Percentiles rank a stretch among this genome's conserved stretches.
Conservation (phyloP, 2,329 filamentous ascomycete species). For the Apiospora rasikravindrae region DNA sequence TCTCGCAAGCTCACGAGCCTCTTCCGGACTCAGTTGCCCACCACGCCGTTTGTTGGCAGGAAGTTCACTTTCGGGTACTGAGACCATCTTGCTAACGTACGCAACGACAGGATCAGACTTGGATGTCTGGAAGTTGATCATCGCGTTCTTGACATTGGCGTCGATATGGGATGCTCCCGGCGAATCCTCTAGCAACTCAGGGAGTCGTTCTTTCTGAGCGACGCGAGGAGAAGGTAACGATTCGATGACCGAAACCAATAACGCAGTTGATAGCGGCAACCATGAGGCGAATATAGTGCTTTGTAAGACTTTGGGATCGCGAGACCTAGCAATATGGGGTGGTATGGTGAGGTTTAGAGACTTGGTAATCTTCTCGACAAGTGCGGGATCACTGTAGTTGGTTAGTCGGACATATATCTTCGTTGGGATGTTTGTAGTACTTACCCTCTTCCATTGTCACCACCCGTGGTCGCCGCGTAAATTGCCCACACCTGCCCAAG, state of each 20-base stretch:
- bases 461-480: slow-evolving; percentile 87
- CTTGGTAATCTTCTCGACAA: slow-evolving; percentile 95
- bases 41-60: slow-evolving; percentile 79
- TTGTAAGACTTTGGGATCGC: slow-evolving; percentile 82
- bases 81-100: slow-evolving; percentile 98
- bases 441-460: slow-evolving; percentile 80
- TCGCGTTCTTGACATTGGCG: slow-evolving; percentile 73
- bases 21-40: slow-evolving; percentile 81
- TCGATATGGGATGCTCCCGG: slow-evolving; percentile 78
- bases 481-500: slow-evolving; percentile 96
- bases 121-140: slow-evolving; percentile 77
- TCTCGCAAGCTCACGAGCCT: slow-evolving; percentile 85
- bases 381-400: slow-evolving; percentile 66
- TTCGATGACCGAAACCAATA: slow-evolving; percentile 93
- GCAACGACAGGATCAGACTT: slow-evolving; percentile 81
- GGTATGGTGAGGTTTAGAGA: slow-evolving; percentile 84
- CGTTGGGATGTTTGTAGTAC: slow-evolving; percentile 45
- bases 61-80: slow-evolving; percentile 89
- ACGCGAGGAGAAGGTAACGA: slow-evolving; percentile 82
- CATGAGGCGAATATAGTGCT: slow-evolving; percentile 87
- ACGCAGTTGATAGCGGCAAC: slow-evolving; percentile 89
- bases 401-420: slow-evolving; percentile 25
- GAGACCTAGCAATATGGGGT: slow-evolving; percentile 81
- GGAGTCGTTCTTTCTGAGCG: slow-evolving; percentile 82
- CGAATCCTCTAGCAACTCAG: slow-evolving; percentile 77